These are phyloP conservation scores for Cymbidium sinense DNA, from an alignment of 106 monocot species.

Conservation along the genomic window DNA sequence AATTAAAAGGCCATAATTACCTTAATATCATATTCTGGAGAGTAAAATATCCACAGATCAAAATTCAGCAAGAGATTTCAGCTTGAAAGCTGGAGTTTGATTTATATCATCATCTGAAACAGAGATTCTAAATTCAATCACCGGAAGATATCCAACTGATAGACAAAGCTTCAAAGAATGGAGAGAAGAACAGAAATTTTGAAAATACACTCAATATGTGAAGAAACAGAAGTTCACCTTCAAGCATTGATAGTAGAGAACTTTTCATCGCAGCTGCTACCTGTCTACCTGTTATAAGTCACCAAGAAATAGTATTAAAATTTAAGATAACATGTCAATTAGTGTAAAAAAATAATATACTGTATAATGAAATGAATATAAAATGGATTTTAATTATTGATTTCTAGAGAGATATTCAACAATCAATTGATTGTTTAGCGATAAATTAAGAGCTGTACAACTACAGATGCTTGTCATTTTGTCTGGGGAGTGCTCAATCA, in stretches of 20 bases:
- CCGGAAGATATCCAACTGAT: too few relatives aligned
- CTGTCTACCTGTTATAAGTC: neutral
- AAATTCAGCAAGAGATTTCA: neutral
- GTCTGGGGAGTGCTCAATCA: too few relatives aligned
- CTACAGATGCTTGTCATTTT: too few relatives aligned
- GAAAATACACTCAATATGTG: neutral
- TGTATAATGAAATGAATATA: too few relatives aligned
- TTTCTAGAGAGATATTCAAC: too few relatives aligned
- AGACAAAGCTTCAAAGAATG: neutral
- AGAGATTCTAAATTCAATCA: neutral
- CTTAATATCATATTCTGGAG: neutral
- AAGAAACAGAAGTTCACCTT: neutral
- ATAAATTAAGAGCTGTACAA: too few relatives aligned
- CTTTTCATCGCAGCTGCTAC: neutral
- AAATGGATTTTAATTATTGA: too few relatives aligned
- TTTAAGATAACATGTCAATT: too few relatives aligned
- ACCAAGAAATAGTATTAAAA: too few relatives aligned
- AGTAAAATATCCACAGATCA: neutral
- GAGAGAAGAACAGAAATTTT: neutral
- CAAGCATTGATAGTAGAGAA: neutral
- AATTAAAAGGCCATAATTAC: neutral
- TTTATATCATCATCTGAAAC: neutral
- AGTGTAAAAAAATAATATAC: too few relatives aligned
- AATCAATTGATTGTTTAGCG: too few relatives aligned
- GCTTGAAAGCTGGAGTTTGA: neutral